Conservation (phyloP, 192 early-diverging fungal species). For the Backusella macrospora region DNA sequence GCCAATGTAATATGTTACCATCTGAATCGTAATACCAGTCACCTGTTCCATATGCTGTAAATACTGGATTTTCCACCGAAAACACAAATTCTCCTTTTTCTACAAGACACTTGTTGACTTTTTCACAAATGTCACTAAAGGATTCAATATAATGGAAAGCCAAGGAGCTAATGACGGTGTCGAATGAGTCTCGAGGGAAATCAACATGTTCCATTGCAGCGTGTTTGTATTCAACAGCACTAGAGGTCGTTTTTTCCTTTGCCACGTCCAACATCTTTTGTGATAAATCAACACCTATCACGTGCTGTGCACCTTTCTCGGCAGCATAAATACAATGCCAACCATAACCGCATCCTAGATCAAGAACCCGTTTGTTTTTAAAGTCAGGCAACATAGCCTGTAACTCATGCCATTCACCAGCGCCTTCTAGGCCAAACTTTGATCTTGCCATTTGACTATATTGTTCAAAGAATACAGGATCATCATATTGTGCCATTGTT, state of each 20-base stretch:
- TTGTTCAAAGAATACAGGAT: slow-evolving; percentile 23
- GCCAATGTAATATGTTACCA: slow-evolving; percentile 11
- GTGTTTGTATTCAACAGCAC: not conserved
- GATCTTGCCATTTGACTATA: slow-evolving; percentile 21
- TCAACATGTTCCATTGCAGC: not conserved
- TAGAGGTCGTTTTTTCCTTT: slow-evolving; percentile 1
- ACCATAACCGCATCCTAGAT: slow-evolving; percentile 27
- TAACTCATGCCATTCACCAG: slow-evolving; percentile 22
- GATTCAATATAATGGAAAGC: slow-evolving; percentile 22
- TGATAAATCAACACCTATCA: slow-evolving; percentile 22
- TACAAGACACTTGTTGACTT: not conserved
- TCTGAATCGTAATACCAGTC: slow-evolving; percentile 12
- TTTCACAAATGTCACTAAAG: not conserved
- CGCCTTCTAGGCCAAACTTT: slow-evolving; percentile 1
- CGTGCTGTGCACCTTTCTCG: slow-evolving; percentile 6
- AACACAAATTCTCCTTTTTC: slow-evolving; percentile 19
- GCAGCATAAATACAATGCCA: slow-evolving; percentile 29
- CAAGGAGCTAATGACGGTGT: slow-evolving; percentile 20
- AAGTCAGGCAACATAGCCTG: slow-evolving; percentile 17
- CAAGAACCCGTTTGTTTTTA: slow-evolving; percentile 12
- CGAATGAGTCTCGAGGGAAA: slow-evolving; percentile 10
- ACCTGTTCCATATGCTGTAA: slow-evolving; percentile 24
- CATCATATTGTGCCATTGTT: slow-evolving; percentile 20
- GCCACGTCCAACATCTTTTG: slow-evolving; percentile 24
- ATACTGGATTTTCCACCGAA: slow-evolving; percentile 23